Evolutionary conservation across 495 filamentous ascomycete genomes (phyloP), one percentile per base, ranked within the genome.

Genomic region (Daldinia grandis): DNA sequence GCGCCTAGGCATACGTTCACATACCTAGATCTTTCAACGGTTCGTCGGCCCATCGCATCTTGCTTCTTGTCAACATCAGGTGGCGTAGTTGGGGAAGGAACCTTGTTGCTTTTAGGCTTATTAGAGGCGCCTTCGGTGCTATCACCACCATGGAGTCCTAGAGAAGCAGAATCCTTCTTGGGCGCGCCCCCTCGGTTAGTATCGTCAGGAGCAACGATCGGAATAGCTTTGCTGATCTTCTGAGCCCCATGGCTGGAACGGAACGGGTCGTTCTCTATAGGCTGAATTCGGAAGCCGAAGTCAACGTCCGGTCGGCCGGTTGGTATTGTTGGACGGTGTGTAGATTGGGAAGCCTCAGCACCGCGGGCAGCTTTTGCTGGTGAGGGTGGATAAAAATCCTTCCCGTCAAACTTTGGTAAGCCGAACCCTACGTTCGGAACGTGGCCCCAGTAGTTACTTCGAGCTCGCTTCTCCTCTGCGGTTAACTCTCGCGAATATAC

Each of bases 341-440:
- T 53, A 1, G 56, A 27, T n/a, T 61, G 57, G 12, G 25, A 40
- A 44, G 30, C 24, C 30, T 61, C 31, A 27, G 40, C 54, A 30
- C 53, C 49, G 38, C 44, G 31, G 28, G 33, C 44, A 49, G 76
- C 69, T 70, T 84, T 86, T 56, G 74, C 66, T 0, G 85, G 83
- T 1, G 85, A 87, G 3, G 85, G 75, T 3, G 83, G 84, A 62
- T 87, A 87, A 71, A 87, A 87, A 62, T 87, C 80, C 72, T 85
- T 85, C 1, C 86, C 86, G 56, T 87, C 85, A 58, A 82, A 87
- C 69, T 85, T 87, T 33, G 86, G 86, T 17, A 87, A 69, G 14
- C 84, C 83, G n/a, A 69, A 73, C 38, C 78, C 75, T 21, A 74
- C 74, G 54, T 71, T 78, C 44, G 82, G 77, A 19, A 81, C 78